Conservation (phyloP, 306 rosid species). For the Quercus agrifolia region DNA sequence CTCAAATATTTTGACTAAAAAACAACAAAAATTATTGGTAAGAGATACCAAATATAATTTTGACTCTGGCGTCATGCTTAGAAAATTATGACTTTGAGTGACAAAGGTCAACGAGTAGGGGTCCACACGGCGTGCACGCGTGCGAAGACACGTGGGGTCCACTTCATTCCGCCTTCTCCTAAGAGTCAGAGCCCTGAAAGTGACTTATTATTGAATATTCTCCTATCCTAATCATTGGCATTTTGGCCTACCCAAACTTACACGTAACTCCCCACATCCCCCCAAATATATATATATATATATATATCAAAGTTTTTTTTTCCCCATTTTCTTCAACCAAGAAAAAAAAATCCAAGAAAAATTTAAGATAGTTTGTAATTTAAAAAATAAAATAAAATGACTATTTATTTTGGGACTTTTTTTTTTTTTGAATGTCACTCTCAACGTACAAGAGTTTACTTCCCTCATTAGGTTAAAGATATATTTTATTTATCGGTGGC, state of each 20-base stretch:
- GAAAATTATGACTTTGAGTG: constrained; percentile 8
- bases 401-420: no score
- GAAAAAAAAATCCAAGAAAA: no score
- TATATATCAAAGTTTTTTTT: no score
- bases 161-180: constrained; percentile 23
- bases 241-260: constrained; percentile 12
- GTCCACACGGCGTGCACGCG: constrained; percentile 88
- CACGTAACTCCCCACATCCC: no score
- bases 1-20: not conserved
- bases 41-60: not conserved
- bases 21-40: not conserved
- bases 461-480: no score
- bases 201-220: constrained; percentile 39
- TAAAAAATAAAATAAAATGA: no score
- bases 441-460: no score
- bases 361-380: no score
- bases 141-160: constrained; percentile 60
- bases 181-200: constrained; percentile 89
- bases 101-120: constrained; percentile 57
- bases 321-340: no score
- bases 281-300: no score
- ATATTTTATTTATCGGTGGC: no score
- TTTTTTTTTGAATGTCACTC: no score
- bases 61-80: not conserved
- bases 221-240: constrained; percentile 28